Percentiles rank a stretch among this genome's conserved stretches.
phyloP scores from a whole-genome alignment of 164 flowering plant species.

The Chimonanthus praecox region DNA sequence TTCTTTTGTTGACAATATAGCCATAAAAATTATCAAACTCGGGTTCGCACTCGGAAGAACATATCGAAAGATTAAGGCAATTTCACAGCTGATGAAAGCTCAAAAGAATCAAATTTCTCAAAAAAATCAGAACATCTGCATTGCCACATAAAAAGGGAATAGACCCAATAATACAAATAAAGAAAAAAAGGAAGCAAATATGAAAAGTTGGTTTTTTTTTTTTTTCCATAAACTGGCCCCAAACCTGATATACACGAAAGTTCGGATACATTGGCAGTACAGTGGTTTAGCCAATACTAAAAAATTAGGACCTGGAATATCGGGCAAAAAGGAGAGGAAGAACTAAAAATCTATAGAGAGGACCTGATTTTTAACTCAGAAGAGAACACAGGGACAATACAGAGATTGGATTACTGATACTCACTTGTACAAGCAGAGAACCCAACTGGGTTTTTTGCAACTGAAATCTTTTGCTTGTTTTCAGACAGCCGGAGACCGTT shows the following conservation, averaged over 20 bases:
- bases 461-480: slow-evolving; percentile 11
- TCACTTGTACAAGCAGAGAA: slow-evolving; percentile 22
- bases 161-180: no score
- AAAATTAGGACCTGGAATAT: background rate
- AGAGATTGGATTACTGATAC: background rate
- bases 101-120: background rate
- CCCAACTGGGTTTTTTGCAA: slow-evolving; percentile 20
- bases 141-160: no score
- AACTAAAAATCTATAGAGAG: background rate
- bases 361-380: background rate
- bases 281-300: no score
- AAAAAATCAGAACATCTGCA: background rate
- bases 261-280: background rate
- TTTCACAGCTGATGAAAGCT: background rate
- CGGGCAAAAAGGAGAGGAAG: background rate
- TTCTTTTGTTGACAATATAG: no score
- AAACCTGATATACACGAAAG: background rate
- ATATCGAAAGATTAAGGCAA: no score
- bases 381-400: background rate
- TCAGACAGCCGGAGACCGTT: slow-evolving; percentile 39
- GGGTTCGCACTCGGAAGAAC: no score
- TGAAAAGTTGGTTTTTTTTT: no score
- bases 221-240: background rate
- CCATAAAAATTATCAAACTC: no score
- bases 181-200: no score